Base-by-base conservation (phyloP, 257 asterid genomes). In the Misopates orontium region DNA sequence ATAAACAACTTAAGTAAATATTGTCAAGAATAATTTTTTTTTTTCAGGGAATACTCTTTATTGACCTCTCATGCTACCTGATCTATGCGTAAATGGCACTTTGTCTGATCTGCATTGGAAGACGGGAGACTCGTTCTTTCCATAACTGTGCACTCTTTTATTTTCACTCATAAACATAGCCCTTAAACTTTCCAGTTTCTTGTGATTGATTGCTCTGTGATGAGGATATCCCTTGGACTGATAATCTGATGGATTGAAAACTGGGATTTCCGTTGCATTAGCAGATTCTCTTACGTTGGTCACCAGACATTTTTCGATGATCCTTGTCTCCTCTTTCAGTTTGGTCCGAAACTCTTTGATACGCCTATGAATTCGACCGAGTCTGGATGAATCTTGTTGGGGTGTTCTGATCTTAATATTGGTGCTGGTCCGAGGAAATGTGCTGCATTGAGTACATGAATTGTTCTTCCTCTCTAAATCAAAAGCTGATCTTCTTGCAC, bases 211-310 rank as follows among this genome's bases (percentile, higher is more conserved):
- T 5, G 81, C 16, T 31, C 74, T 74, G 71, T 23, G 39, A 20
- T 73, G 95, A 49, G 91, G 87, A 71, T 82, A 78, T 19, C 80
- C 83, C 64, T 69, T 78, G 67, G 67, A 48, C 57, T 77, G 75
- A 56, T 87, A 84, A 71, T 87, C 78, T 0, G 79, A 69, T 1
- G 95, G 95, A 72, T 84, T 63, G 66, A 90, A 90, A 56, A 79
- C 60, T 0, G 96, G 95, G 10, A 47, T 31, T 59, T 87, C 96
- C 1, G 32, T 21, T 20, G 60, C 31, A 0, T 36, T 40, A 8
- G 39, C 60, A 22, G 54, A 23, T 11, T 62, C 76, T 49, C 39
- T 65, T 13, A 72, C 76, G 8, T 84, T 84, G 3, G 76, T 66
- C 58, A 63, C 64, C 75, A 85, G 56, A 52, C 97, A 90, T 45